These are phyloP conservation scores for Juncus effusus DNA, from an alignment of 176 grass and related monocot genomes.

Conservation along the genomic window DNA sequence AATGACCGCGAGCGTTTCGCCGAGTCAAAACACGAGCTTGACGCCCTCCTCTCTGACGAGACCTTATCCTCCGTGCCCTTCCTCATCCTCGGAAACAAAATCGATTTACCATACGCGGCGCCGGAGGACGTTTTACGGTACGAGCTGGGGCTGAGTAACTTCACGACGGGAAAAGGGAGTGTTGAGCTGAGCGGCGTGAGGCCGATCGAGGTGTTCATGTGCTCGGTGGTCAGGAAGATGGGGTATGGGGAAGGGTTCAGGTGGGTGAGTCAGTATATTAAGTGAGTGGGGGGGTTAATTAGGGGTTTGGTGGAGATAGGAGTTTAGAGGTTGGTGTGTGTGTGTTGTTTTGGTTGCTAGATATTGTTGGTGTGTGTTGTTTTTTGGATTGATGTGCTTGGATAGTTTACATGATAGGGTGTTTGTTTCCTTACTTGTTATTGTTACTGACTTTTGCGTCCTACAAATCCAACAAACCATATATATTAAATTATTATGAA, in stretches of 20 bases:
- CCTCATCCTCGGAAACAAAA: conserved; percentile 81
- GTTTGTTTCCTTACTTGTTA: too few relatives aligned
- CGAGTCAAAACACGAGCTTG: conserved; percentile 68
- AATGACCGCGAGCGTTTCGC: conserved; percentile 76
- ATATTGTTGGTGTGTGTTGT: conserved; percentile 4
- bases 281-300: conserved; percentile 20
- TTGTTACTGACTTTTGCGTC: too few relatives aligned
- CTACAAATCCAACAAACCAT: too few relatives aligned
- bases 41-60: conserved; percentile 72
- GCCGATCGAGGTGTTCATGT: conserved; percentile 87
- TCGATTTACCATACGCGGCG: conserved; percentile 61
- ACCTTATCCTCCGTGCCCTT: conserved; percentile 55
- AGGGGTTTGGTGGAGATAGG: too few relatives aligned
- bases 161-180: conserved; percentile 74
- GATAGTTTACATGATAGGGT: background rate
- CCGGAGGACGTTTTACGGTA: conserved; percentile 72
- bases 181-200: conserved; percentile 55
- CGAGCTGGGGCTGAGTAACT: conserved; percentile 65
- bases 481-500: too few relatives aligned
- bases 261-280: conserved; percentile 85
- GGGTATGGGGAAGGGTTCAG: conserved; percentile 78
- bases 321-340: background rate
- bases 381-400: conserved; percentile 7
- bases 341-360: background rate
- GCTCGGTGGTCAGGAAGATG: conserved; percentile 85